phyloP scores from a whole-genome alignment of 148 eudicot genomes.

The Rhododendron ferrugineum region DNA sequence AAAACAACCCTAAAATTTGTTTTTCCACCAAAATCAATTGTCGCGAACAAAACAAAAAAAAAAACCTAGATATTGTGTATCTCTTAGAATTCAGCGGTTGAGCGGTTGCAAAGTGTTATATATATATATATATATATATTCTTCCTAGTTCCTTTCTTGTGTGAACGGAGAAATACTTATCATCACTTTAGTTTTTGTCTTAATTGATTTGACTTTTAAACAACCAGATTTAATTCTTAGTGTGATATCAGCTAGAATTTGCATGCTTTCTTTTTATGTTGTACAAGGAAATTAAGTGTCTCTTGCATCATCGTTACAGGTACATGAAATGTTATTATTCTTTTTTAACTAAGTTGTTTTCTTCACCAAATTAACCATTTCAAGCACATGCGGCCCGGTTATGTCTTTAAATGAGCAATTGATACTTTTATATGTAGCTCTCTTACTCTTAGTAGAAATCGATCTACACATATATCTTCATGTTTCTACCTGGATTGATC shows the following conservation, averaged over 20 bases:
- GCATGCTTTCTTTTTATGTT: neutral
- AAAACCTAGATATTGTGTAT: neutral
- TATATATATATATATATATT: too few species aligned
- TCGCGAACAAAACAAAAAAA: neutral
- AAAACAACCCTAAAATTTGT: neutral
- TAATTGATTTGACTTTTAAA: neutral
- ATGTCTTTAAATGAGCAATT: neutral
- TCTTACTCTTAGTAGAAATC: neutral
- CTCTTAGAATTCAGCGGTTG: neutral
- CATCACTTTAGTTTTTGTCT: neutral
- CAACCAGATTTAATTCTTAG: neutral
- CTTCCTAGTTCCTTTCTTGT: neutral
- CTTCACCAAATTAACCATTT: neutral
- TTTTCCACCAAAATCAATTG: neutral
- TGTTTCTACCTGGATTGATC: neutral
- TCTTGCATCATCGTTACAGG: neutral
- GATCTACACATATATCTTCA: neutral
- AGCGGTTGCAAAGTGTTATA: neutral
- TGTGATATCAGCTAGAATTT: neutral
- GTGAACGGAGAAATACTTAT: neutral
- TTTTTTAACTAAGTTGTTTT: too few species aligned
- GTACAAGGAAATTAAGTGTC: neutral
- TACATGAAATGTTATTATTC: neutral
- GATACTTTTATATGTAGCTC: neutral
- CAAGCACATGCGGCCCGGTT: neutral